Base-by-base conservation (phyloP, 257 asterid genomes). In the Echium plantagineum region DNA sequence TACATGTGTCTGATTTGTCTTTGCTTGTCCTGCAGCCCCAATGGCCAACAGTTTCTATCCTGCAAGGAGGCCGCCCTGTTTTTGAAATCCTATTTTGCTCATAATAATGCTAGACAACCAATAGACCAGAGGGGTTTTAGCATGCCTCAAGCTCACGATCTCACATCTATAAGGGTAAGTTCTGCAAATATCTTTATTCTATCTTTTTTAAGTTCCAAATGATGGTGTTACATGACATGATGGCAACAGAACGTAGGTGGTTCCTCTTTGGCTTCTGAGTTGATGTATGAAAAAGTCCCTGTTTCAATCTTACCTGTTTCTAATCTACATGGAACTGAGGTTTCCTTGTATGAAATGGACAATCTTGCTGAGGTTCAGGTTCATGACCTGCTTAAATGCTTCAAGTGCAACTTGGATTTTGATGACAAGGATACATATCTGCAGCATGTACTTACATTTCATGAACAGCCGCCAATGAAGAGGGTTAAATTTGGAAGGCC, bases 301-400 rank as follows among this genome's bases (percentile, higher is more conserved):
- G 55, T 57, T 46, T 62, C 63, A 70, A 69, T 53, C 17, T 13
- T 42, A 42, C 49, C 49, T 60, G 66, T 72, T 55, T 72, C 84
- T 69, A 73, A 62, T 63, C 65, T 71, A 62, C 74, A 20, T 42
- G 80, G 61, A 63, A 81, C 68, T 22, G 78, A 74, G 52, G 72
- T 72, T 59, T 67, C 73, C 80, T 62, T 83, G 62, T 55, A 63
- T 75, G 94, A 73, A 70, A 75, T 91, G 61, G 96, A 89, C 54
- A 80, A 80, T 74, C 96, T 93, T 63, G 85, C 96, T 6, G 99
- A 93, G 68, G 99, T 93, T 75, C 83, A 80, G 65, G 87, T 93
- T 68, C 76, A 73, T 58, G 95, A 86, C 76, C 71, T 84, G 57
- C 84, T 86, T 69, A 96, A 89, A 69, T 89, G 99, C 71, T 32